Conservation (phyloP, 2,329 filamentous ascomycete genomes). For the Coniochaeta sp. region DNA sequence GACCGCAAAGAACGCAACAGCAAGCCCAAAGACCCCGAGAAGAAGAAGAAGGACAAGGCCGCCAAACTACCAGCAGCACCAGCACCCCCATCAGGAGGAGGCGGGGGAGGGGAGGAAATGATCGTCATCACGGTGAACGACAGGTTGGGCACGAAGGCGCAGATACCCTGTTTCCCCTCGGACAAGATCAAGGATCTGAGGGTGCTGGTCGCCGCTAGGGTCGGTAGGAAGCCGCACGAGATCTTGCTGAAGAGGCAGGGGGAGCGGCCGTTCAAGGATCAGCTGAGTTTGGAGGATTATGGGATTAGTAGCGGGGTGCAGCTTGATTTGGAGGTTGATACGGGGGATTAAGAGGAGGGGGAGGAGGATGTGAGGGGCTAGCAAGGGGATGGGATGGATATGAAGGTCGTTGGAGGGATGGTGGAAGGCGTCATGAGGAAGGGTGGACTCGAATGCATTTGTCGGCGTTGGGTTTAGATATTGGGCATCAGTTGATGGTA, state of each 20-base stretch:
- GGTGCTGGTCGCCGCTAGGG: slow-evolving; percentile 80
- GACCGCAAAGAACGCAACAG: slow-evolving; percentile 27
- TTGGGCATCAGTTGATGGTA: too few species aligned
- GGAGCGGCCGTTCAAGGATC: slow-evolving; percentile 89
- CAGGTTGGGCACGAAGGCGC: slow-evolving; percentile 89
- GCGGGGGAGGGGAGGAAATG: slow-evolving; percentile 64
- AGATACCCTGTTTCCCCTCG: slow-evolving; percentile 79
- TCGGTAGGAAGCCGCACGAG: slow-evolving; percentile 83
- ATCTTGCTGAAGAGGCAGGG: slow-evolving; percentile 89
- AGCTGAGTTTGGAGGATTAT: slow-evolving; percentile 82
- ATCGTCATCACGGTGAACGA: slow-evolving; percentile 94
- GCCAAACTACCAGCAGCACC: slow-evolving; percentile 19
- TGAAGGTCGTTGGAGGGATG: not conserved
- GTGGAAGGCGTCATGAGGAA: not conserved
- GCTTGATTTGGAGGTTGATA: slow-evolving; percentile 55
- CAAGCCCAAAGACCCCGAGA: slow-evolving; percentile 14
- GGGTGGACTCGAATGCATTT: too few species aligned
- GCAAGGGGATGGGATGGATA: not conserved
- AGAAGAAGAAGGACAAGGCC: slow-evolving; percentile 27
- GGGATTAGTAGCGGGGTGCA: slow-evolving; percentile 87
- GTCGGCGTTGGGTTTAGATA: too few species aligned
- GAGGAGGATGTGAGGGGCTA: not conserved
- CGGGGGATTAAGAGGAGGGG: slow-evolving; percentile 41
- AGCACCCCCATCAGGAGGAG: slow-evolving; percentile 4
- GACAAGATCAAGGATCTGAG: slow-evolving; percentile 86